Percentiles rank a stretch among this genome's conserved stretches.
Conservation (phyloP, 1,139 yeast species). For the Magnusiomyces clavatus region DNA sequence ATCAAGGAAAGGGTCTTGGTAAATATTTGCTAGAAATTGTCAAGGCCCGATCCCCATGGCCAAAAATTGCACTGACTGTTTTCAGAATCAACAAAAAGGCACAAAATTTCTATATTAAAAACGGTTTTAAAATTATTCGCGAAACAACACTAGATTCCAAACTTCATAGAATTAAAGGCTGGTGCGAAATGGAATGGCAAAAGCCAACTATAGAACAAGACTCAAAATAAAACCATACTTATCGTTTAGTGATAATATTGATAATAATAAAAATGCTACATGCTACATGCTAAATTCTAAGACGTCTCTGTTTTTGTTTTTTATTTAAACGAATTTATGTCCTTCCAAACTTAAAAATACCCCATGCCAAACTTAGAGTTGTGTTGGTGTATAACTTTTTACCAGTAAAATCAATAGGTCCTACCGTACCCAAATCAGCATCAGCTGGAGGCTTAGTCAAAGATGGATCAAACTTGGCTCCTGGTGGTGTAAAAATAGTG, state of each 20-base stretch:
- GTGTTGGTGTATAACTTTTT: conserved; percentile 4
- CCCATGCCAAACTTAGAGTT: conserved; percentile 12
- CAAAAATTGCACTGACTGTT: conserved; percentile 22
- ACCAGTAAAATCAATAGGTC: conserved; percentile 6
- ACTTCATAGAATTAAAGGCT: no score
- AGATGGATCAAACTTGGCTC: neutral
- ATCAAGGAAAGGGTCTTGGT: conserved; percentile 36
- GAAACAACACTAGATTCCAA: no score
- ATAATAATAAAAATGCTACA: no score
- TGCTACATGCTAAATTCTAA: no score
- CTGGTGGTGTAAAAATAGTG: neutral
- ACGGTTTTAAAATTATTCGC: conserved; percentile 16
- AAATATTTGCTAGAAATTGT: conserved; percentile 29
- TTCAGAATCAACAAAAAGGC: conserved; percentile 25
- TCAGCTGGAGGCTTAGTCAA: neutral
- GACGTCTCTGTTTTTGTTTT: no score
- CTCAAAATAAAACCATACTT: no score
- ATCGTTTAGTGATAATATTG: no score
- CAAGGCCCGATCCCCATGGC: conserved; percentile 7
- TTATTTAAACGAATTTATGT: neutral
- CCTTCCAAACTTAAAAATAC: conserved; percentile 11
- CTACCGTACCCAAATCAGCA: neutral
- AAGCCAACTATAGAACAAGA: no score
- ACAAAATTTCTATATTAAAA: conserved; percentile 21
- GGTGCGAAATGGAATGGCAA: no score